These are phyloP conservation scores for Blastomyces silverae DNA, from an alignment of 2,329 filamentous ascomycete genomes.

Conservation along the genomic window DNA sequence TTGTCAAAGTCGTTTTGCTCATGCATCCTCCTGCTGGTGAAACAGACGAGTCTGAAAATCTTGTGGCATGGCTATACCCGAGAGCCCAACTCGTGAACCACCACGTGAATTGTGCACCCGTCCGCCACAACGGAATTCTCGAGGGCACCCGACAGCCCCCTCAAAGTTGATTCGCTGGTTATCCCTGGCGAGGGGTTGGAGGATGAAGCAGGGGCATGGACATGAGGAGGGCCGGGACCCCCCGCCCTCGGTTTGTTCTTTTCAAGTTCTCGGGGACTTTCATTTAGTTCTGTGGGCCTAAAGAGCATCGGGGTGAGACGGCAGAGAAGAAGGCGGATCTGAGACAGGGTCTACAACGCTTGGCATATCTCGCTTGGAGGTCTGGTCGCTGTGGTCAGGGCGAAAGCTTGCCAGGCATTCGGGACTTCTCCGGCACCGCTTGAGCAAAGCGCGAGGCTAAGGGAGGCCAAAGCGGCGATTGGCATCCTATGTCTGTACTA, in stretches of 20 bases:
- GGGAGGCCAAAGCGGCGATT: slow-evolving; percentile 10
- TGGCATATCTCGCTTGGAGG: slow-evolving; percentile 12
- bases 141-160: not conserved
- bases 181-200: not conserved
- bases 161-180: not conserved
- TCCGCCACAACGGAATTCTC: not conserved
- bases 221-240: not conserved
- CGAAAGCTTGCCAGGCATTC: slow-evolving; percentile 11
- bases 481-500: not conserved
- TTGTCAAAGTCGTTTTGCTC: not conserved
- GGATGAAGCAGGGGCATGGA: not conserved
- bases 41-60: no score
- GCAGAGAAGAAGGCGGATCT: not conserved
- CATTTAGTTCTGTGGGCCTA: not conserved
- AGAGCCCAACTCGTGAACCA: no score
- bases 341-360: slow-evolving; percentile 10
- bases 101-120: no score
- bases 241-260: not conserved
- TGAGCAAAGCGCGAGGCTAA: not conserved
- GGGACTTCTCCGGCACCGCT: slow-evolving; percentile 8
- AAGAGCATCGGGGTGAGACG: not conserved
- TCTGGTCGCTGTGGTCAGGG: not conserved
- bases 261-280: slow-evolving; percentile 1
- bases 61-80: no score
- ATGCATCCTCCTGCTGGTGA: not conserved